phyloP scores from a whole-genome alignment of 148 eudicot genomes.

The Cornus florida region DNA sequence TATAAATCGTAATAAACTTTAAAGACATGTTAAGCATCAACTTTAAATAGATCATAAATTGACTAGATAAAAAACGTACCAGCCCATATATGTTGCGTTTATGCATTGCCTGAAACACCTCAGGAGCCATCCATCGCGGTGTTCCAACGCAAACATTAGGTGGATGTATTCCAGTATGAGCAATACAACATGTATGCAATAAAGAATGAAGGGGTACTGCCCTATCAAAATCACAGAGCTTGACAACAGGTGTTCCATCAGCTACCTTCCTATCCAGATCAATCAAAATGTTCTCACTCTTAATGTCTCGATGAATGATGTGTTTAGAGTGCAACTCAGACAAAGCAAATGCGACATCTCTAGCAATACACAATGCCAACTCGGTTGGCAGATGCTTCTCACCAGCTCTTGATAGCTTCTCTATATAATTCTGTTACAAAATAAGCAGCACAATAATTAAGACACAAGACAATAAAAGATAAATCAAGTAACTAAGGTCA shows the following conservation, averaged over 20 bases:
- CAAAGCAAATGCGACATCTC: constrained; percentile 77
- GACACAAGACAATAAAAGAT: constrained; percentile 9
- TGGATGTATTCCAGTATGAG: constrained; percentile 75
- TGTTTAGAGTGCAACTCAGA: constrained; percentile 75
- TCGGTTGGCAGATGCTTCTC: constrained; percentile 62
- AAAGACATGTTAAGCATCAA: background rate
- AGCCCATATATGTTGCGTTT: constrained; percentile 61
- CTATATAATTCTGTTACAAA: constrained; percentile 58
- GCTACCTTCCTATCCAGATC: constrained; percentile 59
- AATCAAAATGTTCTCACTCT: constrained; percentile 85
- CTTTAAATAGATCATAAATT: background rate
- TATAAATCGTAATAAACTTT: background rate
- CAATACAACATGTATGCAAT: constrained; percentile 83
- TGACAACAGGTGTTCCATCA: constrained; percentile 78
- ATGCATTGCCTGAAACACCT: constrained; percentile 72
- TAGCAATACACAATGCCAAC: constrained; percentile 61
- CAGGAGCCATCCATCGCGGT: constrained; percentile 99
- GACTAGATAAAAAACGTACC: constrained; percentile 42
- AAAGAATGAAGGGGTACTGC: constrained; percentile 80
- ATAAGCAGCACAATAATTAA: background rate
- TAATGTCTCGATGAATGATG: constrained; percentile 92
- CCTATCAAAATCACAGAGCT: constrained; percentile 90
- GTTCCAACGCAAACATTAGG: constrained; percentile 93
- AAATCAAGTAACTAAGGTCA: background rate
- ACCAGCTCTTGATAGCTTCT: constrained; percentile 58